These are phyloP conservation scores for Papiliotrema flavescens DNA, from an alignment of 1,284 basidiomycete genomes.

Conservation along the genomic window DNA sequence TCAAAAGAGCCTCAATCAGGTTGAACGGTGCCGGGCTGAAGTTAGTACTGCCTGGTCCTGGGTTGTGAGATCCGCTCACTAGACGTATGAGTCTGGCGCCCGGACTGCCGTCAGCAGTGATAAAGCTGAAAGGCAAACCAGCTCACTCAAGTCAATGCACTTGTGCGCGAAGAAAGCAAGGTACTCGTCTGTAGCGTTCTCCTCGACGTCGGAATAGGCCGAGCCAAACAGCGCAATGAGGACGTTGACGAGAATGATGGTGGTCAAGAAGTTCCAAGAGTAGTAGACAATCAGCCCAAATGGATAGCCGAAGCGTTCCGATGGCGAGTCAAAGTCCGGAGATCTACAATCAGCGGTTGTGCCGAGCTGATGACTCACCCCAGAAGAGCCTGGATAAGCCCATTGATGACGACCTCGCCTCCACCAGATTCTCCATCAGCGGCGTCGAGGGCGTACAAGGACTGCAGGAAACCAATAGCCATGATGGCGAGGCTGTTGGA, in stretches of 20 bases:
- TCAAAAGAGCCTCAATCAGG: slow-evolving; percentile 71
- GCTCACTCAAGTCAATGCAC: slow-evolving; percentile 63
- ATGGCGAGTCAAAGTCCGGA: slow-evolving; percentile 71
- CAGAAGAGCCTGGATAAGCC: slow-evolving; percentile 74
- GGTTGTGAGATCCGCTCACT: slow-evolving; percentile 18
- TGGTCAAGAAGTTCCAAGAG: slow-evolving; percentile 81
- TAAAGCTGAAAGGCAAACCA: neutral
- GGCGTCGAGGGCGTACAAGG: slow-evolving; percentile 79
- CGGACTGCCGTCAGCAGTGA: slow-evolving; percentile 48
- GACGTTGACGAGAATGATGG: slow-evolving; percentile 87
- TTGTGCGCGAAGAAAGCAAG: slow-evolving; percentile 84
- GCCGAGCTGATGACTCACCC: slow-evolving; percentile 55
- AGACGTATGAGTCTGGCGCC: slow-evolving; percentile 64
- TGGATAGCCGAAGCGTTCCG: slow-evolving; percentile 51
- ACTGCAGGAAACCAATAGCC: slow-evolving; percentile 71
- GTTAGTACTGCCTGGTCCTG: slow-evolving; percentile 3
- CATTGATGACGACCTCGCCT: slow-evolving; percentile 61
- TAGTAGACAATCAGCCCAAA: slow-evolving; percentile 77
- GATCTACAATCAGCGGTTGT: slow-evolving; percentile 53
- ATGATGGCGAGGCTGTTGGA: slow-evolving; percentile 67
- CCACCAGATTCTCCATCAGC: slow-evolving; percentile 74
- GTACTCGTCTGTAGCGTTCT: slow-evolving; percentile 51
- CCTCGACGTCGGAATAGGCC: slow-evolving; percentile 72
- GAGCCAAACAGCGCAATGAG: slow-evolving; percentile 91
- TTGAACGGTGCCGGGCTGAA: slow-evolving; percentile 60